phyloP scores from a whole-genome alignment of 257 asterid genomes.

The Leonotis leonurus region DNA sequence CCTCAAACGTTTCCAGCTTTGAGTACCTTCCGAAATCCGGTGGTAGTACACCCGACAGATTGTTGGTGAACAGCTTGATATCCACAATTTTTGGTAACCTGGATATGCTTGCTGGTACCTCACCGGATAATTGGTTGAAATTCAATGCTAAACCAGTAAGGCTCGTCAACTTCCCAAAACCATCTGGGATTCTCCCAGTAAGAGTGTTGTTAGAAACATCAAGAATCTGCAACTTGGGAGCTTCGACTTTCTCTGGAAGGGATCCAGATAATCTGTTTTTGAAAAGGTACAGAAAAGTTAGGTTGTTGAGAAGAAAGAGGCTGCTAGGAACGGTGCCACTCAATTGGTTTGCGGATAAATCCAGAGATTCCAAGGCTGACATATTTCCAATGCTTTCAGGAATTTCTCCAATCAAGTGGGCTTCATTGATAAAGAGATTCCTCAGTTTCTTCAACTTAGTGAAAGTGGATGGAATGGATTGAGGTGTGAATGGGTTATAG shows the following conservation, averaged over 20 bases:
- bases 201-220: constrained; percentile 55
- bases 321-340: constrained; percentile 52
- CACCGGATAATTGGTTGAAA: constrained; percentile 58
- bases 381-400: constrained; percentile 55
- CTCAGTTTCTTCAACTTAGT: constrained; percentile 45
- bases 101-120: constrained; percentile 51
- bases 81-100: constrained; percentile 38
- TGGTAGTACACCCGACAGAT: constrained; percentile 67
- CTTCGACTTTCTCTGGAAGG: constrained; percentile 44
- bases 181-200: constrained; percentile 61
- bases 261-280: constrained; percentile 50
- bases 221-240: constrained; percentile 35
- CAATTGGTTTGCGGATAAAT: constrained; percentile 44
- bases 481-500: constrained; percentile 42
- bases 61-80: constrained; percentile 38
- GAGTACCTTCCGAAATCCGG: constrained; percentile 71
- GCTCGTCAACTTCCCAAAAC: constrained; percentile 48
- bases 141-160: constrained; percentile 47
- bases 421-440: constrained; percentile 31
- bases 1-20: constrained; percentile 34
- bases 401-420: constrained; percentile 55
- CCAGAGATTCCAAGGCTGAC: constrained; percentile 49
- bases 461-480: constrained; percentile 52
- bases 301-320: constrained; percentile 48
- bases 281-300: constrained; percentile 25